Base-by-base conservation (phyloP, 192 early-diverging fungal genomes). In the Podila epicladia region DNA sequence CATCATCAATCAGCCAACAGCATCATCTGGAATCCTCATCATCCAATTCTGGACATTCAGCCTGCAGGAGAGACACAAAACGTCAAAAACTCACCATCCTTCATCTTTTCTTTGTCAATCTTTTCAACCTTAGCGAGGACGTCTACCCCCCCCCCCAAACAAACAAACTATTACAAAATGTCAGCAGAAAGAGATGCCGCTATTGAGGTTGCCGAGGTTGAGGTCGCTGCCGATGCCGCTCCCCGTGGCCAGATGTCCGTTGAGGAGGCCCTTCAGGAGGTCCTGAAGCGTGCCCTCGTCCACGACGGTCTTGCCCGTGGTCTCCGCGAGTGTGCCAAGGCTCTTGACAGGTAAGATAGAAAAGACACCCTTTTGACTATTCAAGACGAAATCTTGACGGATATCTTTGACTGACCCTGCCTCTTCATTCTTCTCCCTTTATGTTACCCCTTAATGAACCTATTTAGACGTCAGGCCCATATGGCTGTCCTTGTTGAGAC, bases 261-360 rank as follows among this genome's bases (percentile, higher is more conserved):
- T 70, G 95, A 97, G 90, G 96, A 98, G 86, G 97, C 98, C 69
- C 94, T 99, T 80, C 94, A 97, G 89, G 93, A 97, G 78, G 98
- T 99, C 63, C 91, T 99, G 80, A 95, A 95, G 90, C 94, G 94
- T 87, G 92, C 98, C 67, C 91, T 99, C 67, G 90, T 95, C 82
- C 92, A 96, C 93, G 96, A 97, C 85, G 97, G 97, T 70, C 95
- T 99, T 84, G 96, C 94, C 69, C 96, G 98, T 82, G 98, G 98
- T 89, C 89, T 97, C 87, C 89, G 96, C 83, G 95, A 99, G 91
- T 92, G 92, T 84, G 95, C 93, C 86, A 97, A 97, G 93, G 96
- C 97, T 75, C 90, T 99, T 69, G 98, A 99, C 92, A 92, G 91
- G 93, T 92, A 84, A 74, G 66, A 35, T 37, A 37, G 35, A 8